Conservation (phyloP, 2,329 filamentous ascomycete genomes). For the Microcyclospora pomicola region DNA sequence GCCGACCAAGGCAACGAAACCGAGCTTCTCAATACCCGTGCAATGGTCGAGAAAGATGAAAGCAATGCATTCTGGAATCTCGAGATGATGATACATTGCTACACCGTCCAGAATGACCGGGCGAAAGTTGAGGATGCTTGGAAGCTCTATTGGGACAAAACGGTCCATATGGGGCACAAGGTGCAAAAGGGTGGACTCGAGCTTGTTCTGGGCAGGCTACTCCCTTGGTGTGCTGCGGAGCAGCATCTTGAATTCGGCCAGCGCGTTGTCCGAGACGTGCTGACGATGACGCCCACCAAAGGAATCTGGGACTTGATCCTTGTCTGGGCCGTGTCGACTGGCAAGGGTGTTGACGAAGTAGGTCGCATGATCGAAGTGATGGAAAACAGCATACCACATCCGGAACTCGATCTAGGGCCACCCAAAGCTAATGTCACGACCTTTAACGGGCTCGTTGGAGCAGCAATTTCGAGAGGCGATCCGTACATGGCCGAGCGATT, state of each 20-base stretch:
- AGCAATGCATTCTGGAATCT: too few species aligned
- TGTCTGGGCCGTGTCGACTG: constrained; percentile 60
- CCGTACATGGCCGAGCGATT: constrained; percentile 61
- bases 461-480: constrained; percentile 57
- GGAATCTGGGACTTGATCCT: constrained; percentile 55
- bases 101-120: constrained; percentile 25
- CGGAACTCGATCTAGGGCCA: constrained; percentile 30
- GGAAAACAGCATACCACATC: constrained; percentile 23
- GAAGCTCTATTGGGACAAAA: neutral
- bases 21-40: constrained; percentile 40
- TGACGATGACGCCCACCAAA: constrained; percentile 17
- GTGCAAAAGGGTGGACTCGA: neutral
- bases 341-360: constrained; percentile 58
- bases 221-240: constrained; percentile 4
- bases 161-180: neutral
- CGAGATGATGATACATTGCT: constrained; percentile 33
- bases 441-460: constrained; percentile 63
- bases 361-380: constrained; percentile 59
- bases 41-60: constrained; percentile 13
- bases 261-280: constrained; percentile 37
- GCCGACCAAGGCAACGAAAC: constrained; percentile 44
- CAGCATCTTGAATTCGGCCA: constrained; percentile 43
- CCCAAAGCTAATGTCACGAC: constrained; percentile 50
- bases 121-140: constrained; percentile 54
- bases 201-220: neutral